Conservation (phyloP, 2,329 filamentous ascomycete genomes). For the Huntiella abstrusa region DNA sequence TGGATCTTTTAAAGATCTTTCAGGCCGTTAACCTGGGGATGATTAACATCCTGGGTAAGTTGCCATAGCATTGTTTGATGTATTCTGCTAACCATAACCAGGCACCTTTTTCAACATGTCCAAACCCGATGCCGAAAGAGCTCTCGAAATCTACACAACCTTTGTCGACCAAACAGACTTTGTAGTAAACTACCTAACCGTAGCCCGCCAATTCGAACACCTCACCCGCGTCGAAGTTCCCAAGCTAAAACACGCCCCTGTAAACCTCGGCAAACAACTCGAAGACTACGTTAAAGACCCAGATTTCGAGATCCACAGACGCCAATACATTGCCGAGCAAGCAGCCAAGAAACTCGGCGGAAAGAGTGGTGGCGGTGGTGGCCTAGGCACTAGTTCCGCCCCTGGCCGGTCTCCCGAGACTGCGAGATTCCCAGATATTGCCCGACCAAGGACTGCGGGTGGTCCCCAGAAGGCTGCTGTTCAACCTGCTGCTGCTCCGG, state of each 20-base stretch:
- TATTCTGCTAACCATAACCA: slow-evolving; percentile 18
- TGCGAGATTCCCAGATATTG: slow-evolving; percentile 15
- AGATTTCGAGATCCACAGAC: slow-evolving; percentile 83
- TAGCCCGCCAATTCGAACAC: slow-evolving; percentile 78
- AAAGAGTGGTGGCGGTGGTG: slow-evolving; percentile 11
- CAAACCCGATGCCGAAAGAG: slow-evolving; percentile 75
- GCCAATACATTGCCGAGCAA: slow-evolving; percentile 80
- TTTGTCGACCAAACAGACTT: slow-evolving; percentile 86
- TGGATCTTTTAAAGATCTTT: slow-evolving; percentile 78
- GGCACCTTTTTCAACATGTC: slow-evolving; percentile 99
- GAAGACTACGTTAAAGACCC: slow-evolving; percentile 90
- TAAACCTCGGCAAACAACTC: slow-evolving; percentile 70
- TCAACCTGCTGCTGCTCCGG: slow-evolving; percentile 3
- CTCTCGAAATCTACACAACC: slow-evolving; percentile 76
- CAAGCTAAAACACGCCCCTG: slow-evolving; percentile 91
- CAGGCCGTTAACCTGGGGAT: slow-evolving; percentile 92
- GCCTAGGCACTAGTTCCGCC: slow-evolving; percentile 15
- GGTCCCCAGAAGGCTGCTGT: slow-evolving; percentile 8
- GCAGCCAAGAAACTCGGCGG: slow-evolving; percentile 44
- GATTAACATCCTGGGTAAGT: slow-evolving; percentile 81
- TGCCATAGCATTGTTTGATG: not conserved
- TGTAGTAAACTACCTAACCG: slow-evolving; percentile 74
- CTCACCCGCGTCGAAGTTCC: slow-evolving; percentile 87
- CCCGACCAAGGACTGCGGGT: slow-evolving; percentile 21
- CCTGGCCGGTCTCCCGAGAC: slow-evolving; percentile 15